Evolutionary conservation across 2,329 filamentous ascomycete genomes (phyloP), one percentile per base, ranked within the genome.

Genomic region (Hypoxylon sp.): DNA sequence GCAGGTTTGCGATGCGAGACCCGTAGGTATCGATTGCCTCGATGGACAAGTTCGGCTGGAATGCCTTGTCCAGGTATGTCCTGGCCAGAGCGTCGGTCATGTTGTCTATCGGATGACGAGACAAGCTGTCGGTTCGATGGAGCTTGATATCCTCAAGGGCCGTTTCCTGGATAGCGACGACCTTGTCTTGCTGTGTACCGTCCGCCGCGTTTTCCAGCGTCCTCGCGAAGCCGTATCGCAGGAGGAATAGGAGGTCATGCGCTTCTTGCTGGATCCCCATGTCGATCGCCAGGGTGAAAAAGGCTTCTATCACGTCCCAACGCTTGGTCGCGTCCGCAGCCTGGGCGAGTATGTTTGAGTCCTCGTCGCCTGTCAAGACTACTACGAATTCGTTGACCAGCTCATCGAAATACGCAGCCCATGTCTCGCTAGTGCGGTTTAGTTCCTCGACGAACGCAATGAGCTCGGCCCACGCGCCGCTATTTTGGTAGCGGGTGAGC

Each of bases 341-440:
- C 34, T 55, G 43, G 5, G 75, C 73, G 7, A 77, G 68, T 21
- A 73, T 68, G 50, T 76, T 69, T 0, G 67, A 57, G 4, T 72
- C 68, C 2, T 69, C 60, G 7, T 65, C 68, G 21, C 1, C 38
- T 3, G 71, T 50, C 3, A 74, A 23, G 34, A 67, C 36, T n/a
- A 68, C 25, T 6, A 77, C 66, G 63, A 77, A 76, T 14, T 75
- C 68, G 43, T 76, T 73, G 32, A 76, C 72, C 1, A 77, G 69
- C 50, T 77, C 76, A 52, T 77, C 76, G 30, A 76, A 75, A 34
- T 71, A 77, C 4, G 72, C 70, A 6, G 67, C 68, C 76, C 75
- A 77, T 0, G 64, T 62, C 4, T 69, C 50, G n/a, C 68, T 69
- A 2, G 48, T 71, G 1, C 52, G 14, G 36, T 76, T 76, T 50